Evolutionary conservation across 2,329 filamentous ascomycete species (phyloP).

Genomic region (Elsinoe necatrix): DNA sequence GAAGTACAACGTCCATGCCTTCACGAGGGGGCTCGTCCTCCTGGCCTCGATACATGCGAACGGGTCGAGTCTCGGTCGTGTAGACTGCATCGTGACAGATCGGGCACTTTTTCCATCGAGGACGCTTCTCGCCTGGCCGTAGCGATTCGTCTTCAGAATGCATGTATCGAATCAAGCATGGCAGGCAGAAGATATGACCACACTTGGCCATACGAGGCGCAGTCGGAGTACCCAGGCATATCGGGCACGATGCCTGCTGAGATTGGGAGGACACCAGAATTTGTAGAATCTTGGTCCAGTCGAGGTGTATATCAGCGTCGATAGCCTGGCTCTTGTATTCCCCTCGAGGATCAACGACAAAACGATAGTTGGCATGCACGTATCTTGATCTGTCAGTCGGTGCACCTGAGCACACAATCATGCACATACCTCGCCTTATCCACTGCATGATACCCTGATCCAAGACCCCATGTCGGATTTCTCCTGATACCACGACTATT

Average conservation of each 20-base stretch:
- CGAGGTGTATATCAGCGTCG: conserved; percentile 80
- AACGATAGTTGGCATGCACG: conserved; percentile 94
- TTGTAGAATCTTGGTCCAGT: conserved; percentile 86
- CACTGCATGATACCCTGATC: conserved; percentile 79
- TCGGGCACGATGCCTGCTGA: conserved; percentile 82
- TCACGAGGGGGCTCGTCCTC: conserved; percentile 71
- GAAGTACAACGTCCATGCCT: conserved; percentile 81
- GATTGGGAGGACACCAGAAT: conserved; percentile 85
- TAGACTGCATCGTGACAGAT: conserved; percentile 94
- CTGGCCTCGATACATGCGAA: conserved; percentile 84
- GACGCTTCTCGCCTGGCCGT: conserved; percentile 55
- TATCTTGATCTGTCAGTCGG: conserved; percentile 45
- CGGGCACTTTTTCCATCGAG: conserved; percentile 88
- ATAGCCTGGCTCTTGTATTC: conserved; percentile 72
- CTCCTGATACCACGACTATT: conserved; percentile 46
- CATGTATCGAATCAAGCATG: conserved; percentile 93
- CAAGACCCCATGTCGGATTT: conserved; percentile 72
- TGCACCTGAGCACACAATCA: not conserved
- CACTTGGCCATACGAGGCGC: conserved; percentile 95
- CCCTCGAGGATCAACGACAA: conserved; percentile 77
- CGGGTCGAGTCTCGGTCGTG: conserved; percentile 78
- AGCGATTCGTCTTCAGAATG: conserved; percentile 65
- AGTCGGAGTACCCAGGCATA: conserved; percentile 85
- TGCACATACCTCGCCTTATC: conserved; percentile 71
- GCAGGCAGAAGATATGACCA: conserved; percentile 92